phyloP scores from a whole-genome alignment of 345 rosid species.

The Eucalyptus tenuipes region DNA sequence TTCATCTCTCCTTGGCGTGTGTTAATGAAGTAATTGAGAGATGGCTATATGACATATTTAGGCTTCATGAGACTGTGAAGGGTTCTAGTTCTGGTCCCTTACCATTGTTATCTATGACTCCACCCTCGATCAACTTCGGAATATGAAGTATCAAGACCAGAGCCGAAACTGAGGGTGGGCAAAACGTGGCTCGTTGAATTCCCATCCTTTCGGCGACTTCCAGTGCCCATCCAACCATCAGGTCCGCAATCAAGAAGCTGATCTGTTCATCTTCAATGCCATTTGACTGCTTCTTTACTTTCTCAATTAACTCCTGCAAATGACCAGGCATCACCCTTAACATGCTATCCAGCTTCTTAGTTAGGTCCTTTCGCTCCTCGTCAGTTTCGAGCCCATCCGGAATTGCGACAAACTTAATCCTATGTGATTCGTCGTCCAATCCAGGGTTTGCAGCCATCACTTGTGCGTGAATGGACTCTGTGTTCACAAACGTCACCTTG shows the following conservation, averaged over 20 bases:
- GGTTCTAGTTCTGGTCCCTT: background rate
- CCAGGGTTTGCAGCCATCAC: background rate
- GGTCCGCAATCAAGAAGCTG: background rate
- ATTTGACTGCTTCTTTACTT: background rate
- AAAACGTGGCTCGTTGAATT: background rate
- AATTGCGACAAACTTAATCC: conserved; percentile 1
- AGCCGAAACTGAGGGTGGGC: background rate
- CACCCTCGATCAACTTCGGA: conserved; percentile 1
- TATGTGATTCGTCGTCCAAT: background rate
- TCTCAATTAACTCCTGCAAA: background rate
- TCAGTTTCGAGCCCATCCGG: conserved; percentile 12
- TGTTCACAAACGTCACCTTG: background rate
- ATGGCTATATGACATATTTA: background rate
- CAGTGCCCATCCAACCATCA: background rate
- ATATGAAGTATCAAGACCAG: background rate
- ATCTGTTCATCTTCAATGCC: background rate
- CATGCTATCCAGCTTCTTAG: background rate
- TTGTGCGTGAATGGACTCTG: background rate
- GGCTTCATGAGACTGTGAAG: background rate
- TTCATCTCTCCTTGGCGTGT: background rate
- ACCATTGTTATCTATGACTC: conserved; percentile 5
- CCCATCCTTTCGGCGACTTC: conserved; percentile 4
- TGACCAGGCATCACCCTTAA: background rate
- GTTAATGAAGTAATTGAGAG: background rate
- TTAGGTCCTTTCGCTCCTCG: background rate